These are phyloP conservation scores for Boletus subcaerulescens DNA, from an alignment of 768 basidiomycete genomes.

Conservation along the genomic window DNA sequence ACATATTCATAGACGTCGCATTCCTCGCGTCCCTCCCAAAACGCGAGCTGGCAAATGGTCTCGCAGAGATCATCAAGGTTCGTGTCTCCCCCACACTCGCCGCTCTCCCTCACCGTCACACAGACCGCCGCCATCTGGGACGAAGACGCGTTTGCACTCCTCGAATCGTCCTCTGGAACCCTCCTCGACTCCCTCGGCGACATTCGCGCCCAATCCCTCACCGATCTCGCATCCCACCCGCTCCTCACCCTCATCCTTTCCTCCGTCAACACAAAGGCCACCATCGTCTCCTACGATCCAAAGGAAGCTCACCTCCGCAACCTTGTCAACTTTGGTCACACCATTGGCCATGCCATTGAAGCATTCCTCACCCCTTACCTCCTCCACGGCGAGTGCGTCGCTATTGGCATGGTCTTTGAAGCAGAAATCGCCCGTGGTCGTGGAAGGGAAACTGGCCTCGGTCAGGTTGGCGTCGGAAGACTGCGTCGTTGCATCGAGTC, in stretches of 20 bases:
- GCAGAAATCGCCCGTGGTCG: conserved; percentile 89
- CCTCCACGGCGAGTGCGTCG: conserved; percentile 95
- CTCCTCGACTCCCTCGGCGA: conserved; percentile 84
- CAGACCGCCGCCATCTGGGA: conserved; percentile 99
- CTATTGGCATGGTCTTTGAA: conserved; percentile 95
- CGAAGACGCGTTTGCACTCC: conserved; percentile 79
- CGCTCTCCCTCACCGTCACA: not conserved
- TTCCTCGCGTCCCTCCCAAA: conserved; percentile 91
- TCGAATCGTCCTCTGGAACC: conserved; percentile 82
- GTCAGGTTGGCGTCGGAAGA: conserved; percentile 90
- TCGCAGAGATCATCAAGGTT: conserved; percentile 98
- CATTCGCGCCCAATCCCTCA: conserved; percentile 43
- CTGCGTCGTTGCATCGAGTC: conserved; percentile 84
- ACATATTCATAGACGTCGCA: conserved; percentile 95
- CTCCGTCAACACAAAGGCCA: conserved; percentile 92
- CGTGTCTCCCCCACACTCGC: conserved; percentile 16
- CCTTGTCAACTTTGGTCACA: conserved; percentile 98
- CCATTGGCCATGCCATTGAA: conserved; percentile 98
- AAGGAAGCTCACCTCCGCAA: conserved; percentile 96
- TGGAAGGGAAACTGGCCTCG: conserved; percentile 59
- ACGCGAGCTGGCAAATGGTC: conserved; percentile 96
- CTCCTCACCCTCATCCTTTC: conserved; percentile 89
- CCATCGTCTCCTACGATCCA: conserved; percentile 96
- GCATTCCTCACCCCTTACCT: conserved; percentile 91
- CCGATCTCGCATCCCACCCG: conserved; percentile 78